Evolutionary conservation across 495 filamentous ascomycete genomes (phyloP), one percentile per base, ranked within the genome.

Genomic region (Terfezia boudieri): DNA sequence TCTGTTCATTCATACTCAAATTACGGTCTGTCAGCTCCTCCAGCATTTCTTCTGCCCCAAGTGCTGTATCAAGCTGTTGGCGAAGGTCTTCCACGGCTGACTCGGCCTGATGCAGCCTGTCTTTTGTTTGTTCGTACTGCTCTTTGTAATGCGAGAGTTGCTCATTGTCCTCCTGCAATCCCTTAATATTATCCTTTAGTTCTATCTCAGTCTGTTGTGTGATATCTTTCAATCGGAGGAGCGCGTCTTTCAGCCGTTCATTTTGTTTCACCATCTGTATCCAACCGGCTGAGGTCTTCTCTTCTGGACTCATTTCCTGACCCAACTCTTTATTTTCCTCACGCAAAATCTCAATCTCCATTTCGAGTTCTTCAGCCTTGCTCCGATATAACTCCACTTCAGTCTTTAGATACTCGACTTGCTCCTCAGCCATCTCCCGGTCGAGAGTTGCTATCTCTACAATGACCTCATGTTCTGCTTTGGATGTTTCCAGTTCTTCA

Each of bases 381-480:
- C 72, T 67, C 59, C 82, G 81, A 49, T 93, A 67, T 5, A 76
- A 71, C n/a, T 93, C 84, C 17, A 88, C 72, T 66, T 96, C 90
- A 2, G 76, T 73, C 64, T 83, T 88, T 36, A 81, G 71, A 16
- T 76, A 75, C 58, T 96, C 90, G 7, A 83, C 81, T 37, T 78
- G 84, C 63, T 96, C 89, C 66, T 95, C 89, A 2, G 90, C 92
- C 86, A 96, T 94, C 67, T 96, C 89, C 14, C 86, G 74, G 63
- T 98, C 90, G 17, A 98, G 70, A 0, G 82, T 80, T 16, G 85
- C 84, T 70, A 93, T 81, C 70, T 98, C 92, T 67, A 94, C 69
- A 14, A 81, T 71, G 7, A 78, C 75, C 16, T 95, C 90, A 67
- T 90, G 78, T 53, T 94, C 86, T 0, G 80, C 82, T 61, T 88